Base-by-base conservation (phyloP, 108 stramenopile species). In the Fragilaria radians region DNA sequence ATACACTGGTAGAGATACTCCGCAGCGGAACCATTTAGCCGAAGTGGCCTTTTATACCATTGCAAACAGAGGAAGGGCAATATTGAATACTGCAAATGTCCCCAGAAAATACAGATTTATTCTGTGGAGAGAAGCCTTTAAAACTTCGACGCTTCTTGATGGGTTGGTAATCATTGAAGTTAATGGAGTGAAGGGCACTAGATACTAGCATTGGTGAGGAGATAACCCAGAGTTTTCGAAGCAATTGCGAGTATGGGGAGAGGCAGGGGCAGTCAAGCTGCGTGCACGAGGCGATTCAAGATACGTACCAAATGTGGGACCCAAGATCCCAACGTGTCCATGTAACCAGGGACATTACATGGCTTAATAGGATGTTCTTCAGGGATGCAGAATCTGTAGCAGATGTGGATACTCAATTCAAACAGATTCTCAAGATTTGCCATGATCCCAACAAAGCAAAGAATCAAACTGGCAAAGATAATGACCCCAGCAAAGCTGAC, bases 291-390 rank as follows among this genome's bases (percentile, higher is more conserved):
- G 25, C 28, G 58, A 24, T 46, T 45, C 28, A 57, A 27, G 56
- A 68, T 19, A 47, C 45, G 11, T 64, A 59, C 31, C 22, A 49
- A 1, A 68, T 74, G 63, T 68, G 34, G 47, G 31, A 64, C 32
- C 67, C 67, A 4, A 24, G 4, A 3, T 70, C 63, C 9, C 33
- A 47, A 2, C 50, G 46, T 11, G 33, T 77, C 26, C 50, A 49
- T 32, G 36, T 47, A 0, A 56, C 63, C 5, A 31, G 71, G 2
- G 71, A 77, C 31, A 46, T 68, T 11, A 68, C 49, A n/a, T 72
- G 71, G 67, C 34, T 77, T 23, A 56, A 59, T 4, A 19, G 61
- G 24, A 68, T 71, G 75, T 76, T 26, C 22, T 71, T 32, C 51
- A 14, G 18, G 2, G 18, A 57, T n/a, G n/a, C n/a, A n/a, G n/a